phyloP scores from a whole-genome alignment of 768 basidiomycete species.

The Psilocybe sp. region DNA sequence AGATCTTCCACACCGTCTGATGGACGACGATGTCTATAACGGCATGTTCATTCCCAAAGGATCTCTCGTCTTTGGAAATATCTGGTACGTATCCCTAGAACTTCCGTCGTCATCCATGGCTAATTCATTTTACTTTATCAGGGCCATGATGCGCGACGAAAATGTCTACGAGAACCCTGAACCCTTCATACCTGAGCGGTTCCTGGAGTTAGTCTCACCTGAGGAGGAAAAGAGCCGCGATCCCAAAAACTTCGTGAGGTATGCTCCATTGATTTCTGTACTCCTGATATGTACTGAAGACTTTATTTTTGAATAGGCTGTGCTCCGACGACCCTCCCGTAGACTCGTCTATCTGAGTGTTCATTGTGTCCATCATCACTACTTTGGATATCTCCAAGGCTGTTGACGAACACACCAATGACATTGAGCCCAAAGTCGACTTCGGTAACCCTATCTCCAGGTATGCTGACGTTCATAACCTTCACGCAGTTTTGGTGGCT shows the following conservation, averaged over 20 bases:
- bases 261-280: not conserved
- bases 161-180: constrained; percentile 33
- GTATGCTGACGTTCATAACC: constrained; percentile 9
- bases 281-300: not conserved
- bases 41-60: constrained; percentile 30
- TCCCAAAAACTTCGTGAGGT: constrained; percentile 9
- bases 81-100: constrained; percentile 23
- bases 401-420: constrained; percentile 21
- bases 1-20: constrained; percentile 27
- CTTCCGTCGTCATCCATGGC: not conserved
- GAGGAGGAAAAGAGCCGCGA: constrained; percentile 5
- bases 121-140: constrained; percentile 11
- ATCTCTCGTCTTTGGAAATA: constrained; percentile 28
- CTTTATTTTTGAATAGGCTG: constrained; percentile 2
- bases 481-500: not conserved
- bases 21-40: constrained; percentile 28
- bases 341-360: constrained; percentile 18
- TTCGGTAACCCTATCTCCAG: constrained; percentile 23
- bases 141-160: constrained; percentile 39
- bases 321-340: constrained; percentile 23
- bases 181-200: constrained; percentile 36
- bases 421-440: constrained; percentile 20
- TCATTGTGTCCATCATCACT: constrained; percentile 11
- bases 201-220: constrained; percentile 14
- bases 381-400: constrained; percentile 17